These are phyloP conservation scores for Entamoeba invadens DNA, from an alignment of 208 protist species.

Conservation along the genomic window DNA sequence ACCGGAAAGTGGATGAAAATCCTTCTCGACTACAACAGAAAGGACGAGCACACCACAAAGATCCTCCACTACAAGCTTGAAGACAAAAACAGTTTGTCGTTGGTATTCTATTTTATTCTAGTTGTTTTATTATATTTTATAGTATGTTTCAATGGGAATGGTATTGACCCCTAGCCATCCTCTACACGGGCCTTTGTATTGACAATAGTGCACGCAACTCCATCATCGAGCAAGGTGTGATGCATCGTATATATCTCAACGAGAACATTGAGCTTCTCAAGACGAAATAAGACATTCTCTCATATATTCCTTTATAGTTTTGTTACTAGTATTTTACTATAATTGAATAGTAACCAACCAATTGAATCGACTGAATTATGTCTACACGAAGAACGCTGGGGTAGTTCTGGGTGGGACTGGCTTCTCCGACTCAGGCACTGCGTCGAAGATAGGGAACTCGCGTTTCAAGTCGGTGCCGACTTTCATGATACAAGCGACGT, in stretches of 20 bases:
- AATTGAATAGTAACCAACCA: not conserved
- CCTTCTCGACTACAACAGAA: not conserved
- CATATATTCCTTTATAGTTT: not conserved
- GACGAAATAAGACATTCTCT: not conserved
- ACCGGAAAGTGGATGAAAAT: not conserved
- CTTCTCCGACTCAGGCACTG: conserved; percentile 55
- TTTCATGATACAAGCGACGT: conserved; percentile 65
- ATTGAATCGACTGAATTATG: not conserved
- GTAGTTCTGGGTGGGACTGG: not conserved
- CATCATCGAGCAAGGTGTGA: not conserved
- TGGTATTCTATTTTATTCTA: not conserved
- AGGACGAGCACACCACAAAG: not conserved
- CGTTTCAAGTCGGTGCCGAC: conserved; percentile 38
- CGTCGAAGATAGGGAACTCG: conserved; percentile 94
- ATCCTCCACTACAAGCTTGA: not conserved
- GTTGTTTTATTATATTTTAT: not conserved
- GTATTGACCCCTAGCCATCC: not conserved
- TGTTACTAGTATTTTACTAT: not conserved
- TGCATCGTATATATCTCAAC: not conserved
- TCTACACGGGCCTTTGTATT: not conserved
- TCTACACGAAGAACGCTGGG: not conserved
- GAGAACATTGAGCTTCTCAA: not conserved
- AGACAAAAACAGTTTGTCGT: not conserved
- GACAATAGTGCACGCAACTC: not conserved
- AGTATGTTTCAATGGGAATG: too few species aligned